Base-by-base conservation (phyloP, 2,329 filamentous ascomycete genomes). In the Neonectria neomacrospora region DNA sequence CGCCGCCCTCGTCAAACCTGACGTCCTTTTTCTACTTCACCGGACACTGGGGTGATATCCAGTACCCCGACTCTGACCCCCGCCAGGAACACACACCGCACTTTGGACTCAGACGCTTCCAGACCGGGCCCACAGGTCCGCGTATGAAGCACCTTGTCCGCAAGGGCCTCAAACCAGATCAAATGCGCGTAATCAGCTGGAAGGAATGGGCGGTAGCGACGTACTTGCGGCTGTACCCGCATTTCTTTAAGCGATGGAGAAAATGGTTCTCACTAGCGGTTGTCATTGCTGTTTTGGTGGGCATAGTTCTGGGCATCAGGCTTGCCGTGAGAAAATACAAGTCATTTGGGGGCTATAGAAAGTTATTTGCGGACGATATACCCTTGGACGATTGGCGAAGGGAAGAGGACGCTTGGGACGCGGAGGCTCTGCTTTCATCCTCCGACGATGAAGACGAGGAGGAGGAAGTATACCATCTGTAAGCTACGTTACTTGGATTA, bases 381-480 rank as follows among this genome's bases (percentile, higher is more conserved):
- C 56, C 41, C 14, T 53, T 75, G 62, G 67, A 74, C 3, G 84
- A 86, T 20, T 88, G 67, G 0, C 28, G 54, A 16, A 51, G 61
- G 23, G 68, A 73, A 4, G 71, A 73, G 7, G 67, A 69, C 14
- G 61, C 47, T 1, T 45, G 37, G 37, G 37, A 41, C n/a, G 37
- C 37, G 5, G 67, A 70, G 16, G 61, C 47, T 1, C 39, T 73
- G 47, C 52, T 67, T 28, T 64, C 61, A 12, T 66, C 65, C 1
- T 68, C 65, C 2, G 71, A 70, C 5, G 66, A 69, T 5, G 64
- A 69, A 10, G 64, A 55, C 3, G 37, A 41, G n/a, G 37, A 41
- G 3, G 37, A 41, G 18, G 37, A 41, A 41, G n/a, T n/a, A n/a
- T 20, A 41, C 37, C 37, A 11, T 41, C 37, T 41, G 3, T 41